Percentiles rank a stretch among this genome's conserved stretches.
Evolutionary conservation across 1,284 basidiomycete genomes (phyloP).

Genomic region (Papiliotrema fonsecae): DNA sequence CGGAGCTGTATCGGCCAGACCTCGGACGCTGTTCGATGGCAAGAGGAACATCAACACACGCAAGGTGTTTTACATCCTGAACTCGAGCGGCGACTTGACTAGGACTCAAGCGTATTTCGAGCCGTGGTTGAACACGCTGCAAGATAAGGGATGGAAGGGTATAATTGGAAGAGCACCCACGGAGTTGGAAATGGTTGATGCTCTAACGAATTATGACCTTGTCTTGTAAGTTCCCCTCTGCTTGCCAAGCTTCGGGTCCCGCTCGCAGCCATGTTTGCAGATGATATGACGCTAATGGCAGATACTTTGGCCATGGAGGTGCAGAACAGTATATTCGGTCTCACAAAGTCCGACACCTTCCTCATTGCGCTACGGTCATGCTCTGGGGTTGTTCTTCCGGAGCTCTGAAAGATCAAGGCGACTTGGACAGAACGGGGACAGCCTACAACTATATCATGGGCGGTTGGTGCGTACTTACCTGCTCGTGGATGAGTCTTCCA

Average conservation of each 20-base stretch:
- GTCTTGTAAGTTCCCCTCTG: constrained; percentile 66
- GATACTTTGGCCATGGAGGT: constrained; percentile 96
- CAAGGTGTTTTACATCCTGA: constrained; percentile 79
- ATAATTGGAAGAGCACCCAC: constrained; percentile 69
- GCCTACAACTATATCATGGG: constrained; percentile 93
- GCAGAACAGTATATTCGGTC: constrained; percentile 90
- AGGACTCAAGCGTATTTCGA: constrained; percentile 79
- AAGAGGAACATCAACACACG: constrained; percentile 56
- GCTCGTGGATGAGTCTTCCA: background rate
- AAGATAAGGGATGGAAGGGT: constrained; percentile 70
- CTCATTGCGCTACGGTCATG: constrained; percentile 86
- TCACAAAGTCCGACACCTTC: constrained; percentile 72
- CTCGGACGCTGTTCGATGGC: background rate
- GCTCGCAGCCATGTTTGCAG: background rate
- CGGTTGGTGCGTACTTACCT: constrained; percentile 61
- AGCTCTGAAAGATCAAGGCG: constrained; percentile 77
- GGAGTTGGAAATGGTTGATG: constrained; percentile 72
- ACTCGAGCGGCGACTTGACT: constrained; percentile 84
- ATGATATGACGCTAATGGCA: constrained; percentile 35
- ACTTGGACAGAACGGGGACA: constrained; percentile 86
- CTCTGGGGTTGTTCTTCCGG: constrained; percentile 99
- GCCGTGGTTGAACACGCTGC: constrained; percentile 67
- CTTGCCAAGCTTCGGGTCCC: background rate
- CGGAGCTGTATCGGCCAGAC: background rate
- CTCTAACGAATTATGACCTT: constrained; percentile 67